phyloP scores from a whole-genome alignment of 2,329 filamentous ascomycete species.

The Fusarium tanahbumbuense region DNA sequence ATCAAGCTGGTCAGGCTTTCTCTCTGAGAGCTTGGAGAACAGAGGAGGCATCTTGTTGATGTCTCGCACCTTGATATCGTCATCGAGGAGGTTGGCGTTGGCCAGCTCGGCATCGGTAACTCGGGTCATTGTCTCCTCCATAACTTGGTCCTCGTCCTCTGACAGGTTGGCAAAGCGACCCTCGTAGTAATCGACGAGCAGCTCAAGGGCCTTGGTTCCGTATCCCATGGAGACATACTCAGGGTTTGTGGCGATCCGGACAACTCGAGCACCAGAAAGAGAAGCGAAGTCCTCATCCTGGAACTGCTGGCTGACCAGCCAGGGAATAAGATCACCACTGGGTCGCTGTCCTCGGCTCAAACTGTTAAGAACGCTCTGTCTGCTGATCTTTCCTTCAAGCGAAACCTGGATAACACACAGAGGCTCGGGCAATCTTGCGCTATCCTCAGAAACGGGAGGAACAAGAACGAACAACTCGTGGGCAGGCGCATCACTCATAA shows the following conservation, averaged over 20 bases:
- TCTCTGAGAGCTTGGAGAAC: slow-evolving; percentile 88
- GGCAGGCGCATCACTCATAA: slow-evolving; percentile 97
- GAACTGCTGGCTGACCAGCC: slow-evolving; percentile 97
- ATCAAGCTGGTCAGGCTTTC: slow-evolving; percentile 82
- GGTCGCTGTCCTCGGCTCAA: slow-evolving; percentile 89
- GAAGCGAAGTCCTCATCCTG: slow-evolving; percentile 97
- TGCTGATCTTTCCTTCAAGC: slow-evolving; percentile 93
- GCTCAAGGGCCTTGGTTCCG: slow-evolving; percentile 85
- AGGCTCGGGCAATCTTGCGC: slow-evolving; percentile 86
- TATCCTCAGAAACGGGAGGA: slow-evolving; percentile 81
- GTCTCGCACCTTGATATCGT: slow-evolving; percentile 90
- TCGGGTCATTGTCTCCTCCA: slow-evolving; percentile 75
- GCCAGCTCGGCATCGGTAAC: slow-evolving; percentile 86
- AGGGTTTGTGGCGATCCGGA: slow-evolving; percentile 95
- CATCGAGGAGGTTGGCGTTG: slow-evolving; percentile 79
- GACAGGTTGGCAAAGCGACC: slow-evolving; percentile 88
- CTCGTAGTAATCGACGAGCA: slow-evolving; percentile 93
- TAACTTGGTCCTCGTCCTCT: slow-evolving; percentile 69
- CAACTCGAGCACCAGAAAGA: slow-evolving; percentile 89
- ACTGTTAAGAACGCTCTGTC: slow-evolving; percentile 89
- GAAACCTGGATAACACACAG: slow-evolving; percentile 95
- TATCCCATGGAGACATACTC: slow-evolving; percentile 95
- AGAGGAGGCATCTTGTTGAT: slow-evolving; percentile 92
- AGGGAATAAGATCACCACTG: slow-evolving; percentile 93
- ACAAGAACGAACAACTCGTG: slow-evolving; percentile 97